Evolutionary conservation across 2,329 filamentous ascomycete species (phyloP).

Genomic region (Calonectria multiphialidica): DNA sequence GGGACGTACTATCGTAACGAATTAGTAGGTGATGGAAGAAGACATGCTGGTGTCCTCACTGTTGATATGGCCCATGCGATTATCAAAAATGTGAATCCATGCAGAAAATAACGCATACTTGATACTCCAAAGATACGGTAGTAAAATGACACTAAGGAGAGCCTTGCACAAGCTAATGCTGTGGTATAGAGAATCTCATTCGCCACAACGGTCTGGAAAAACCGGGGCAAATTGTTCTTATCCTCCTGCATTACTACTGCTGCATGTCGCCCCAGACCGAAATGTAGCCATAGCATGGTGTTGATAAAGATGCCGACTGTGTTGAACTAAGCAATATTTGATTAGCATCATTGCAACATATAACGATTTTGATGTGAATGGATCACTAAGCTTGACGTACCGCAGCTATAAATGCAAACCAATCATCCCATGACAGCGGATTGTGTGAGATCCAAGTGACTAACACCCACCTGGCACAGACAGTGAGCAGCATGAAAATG

Average conservation of each 20-base stretch:
- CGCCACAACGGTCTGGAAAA: not conserved
- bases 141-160: not conserved
- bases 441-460: not conserved
- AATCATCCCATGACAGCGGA: not conserved
- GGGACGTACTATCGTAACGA: not conserved
- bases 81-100: not conserved
- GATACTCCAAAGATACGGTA: not conserved
- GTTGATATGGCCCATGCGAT: not conserved
- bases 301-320: not conserved
- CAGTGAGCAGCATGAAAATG: not conserved
- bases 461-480: not conserved
- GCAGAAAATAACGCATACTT: not conserved
- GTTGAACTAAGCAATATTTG: not conserved
- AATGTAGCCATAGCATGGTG: not conserved
- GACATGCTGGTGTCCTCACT: not conserved
- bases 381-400: not conserved
- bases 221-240: not conserved
- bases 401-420: not conserved
- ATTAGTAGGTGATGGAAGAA: not conserved
- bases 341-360: not conserved
- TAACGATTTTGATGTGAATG: not conserved
- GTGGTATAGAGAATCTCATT: not conserved
- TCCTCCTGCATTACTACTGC: not conserved
- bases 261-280: not conserved
- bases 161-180: not conserved